phyloP scores from a whole-genome alignment of 352 stramenopile genomes.

The Pythium diclinum region DNA sequence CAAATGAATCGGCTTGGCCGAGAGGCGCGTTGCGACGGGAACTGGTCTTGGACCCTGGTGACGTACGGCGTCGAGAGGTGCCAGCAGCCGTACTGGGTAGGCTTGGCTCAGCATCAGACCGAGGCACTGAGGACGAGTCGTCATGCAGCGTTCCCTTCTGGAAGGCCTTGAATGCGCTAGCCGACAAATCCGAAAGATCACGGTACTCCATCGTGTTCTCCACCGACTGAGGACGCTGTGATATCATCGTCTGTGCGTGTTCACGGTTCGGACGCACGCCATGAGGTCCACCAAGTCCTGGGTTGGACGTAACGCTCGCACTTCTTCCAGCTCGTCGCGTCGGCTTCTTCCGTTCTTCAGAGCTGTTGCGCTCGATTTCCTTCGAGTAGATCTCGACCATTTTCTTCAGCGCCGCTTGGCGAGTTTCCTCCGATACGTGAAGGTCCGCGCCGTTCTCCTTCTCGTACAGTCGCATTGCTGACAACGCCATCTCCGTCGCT shows the following conservation, averaged over 20 bases:
- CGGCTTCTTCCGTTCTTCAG: slow-evolving; percentile 19
- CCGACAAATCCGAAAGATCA: slow-evolving; percentile 62
- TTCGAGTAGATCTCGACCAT: slow-evolving; percentile 77
- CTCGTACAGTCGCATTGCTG: slow-evolving; percentile 75
- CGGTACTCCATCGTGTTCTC: slow-evolving; percentile 38
- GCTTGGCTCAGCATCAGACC: slow-evolving; percentile 22
- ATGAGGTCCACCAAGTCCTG: not conserved
- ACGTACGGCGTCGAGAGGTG: slow-evolving; percentile 24
- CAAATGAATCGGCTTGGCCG: slow-evolving; percentile 1
- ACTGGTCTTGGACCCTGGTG: slow-evolving; percentile 17
- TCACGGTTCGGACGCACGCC: slow-evolving; percentile 9
- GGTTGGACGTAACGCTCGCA: slow-evolving; percentile 7
- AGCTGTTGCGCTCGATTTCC: slow-evolving; percentile 50
- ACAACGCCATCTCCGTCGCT: slow-evolving; percentile 65
- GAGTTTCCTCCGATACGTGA: slow-evolving; percentile 53
- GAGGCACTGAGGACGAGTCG: slow-evolving; percentile 19
- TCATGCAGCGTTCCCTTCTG: slow-evolving; percentile 39
- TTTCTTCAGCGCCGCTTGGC: slow-evolving; percentile 54
- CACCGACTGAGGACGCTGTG: not conserved
- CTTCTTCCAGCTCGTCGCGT: slow-evolving; percentile 12
- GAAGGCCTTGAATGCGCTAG: slow-evolving; percentile 59
- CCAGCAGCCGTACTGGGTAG: slow-evolving; percentile 13
- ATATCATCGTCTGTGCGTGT: slow-evolving; percentile 24
- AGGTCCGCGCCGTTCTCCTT: slow-evolving; percentile 47
- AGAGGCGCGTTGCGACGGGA: slow-evolving; percentile 21